phyloP scores from a whole-genome alignment of 75 land plant genomes.

The Isoetes taiwanensis region DNA sequence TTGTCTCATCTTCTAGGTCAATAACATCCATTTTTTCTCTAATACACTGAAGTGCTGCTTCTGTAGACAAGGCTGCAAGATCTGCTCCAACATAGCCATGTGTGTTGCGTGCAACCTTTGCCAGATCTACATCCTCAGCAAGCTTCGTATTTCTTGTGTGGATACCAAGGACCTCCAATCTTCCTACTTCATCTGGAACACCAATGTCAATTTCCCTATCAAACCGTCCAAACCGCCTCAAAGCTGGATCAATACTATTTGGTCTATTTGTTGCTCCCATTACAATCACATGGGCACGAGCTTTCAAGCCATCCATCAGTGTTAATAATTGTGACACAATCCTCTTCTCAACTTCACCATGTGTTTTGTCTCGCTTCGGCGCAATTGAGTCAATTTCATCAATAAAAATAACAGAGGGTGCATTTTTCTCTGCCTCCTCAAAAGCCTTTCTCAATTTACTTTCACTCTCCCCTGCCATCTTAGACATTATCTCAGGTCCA shows the following conservation, averaged over 20 bases:
- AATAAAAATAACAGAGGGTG: conserved; percentile 20
- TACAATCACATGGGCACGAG: conserved; percentile 24
- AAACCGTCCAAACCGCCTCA: conserved; percentile 22
- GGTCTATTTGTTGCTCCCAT: conserved; percentile 29
- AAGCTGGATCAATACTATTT: conserved; percentile 26
- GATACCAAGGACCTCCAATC: conserved; percentile 23
- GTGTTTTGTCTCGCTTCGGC: conserved; percentile 24
- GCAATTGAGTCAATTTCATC: conserved; percentile 31
- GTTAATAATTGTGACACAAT: conserved; percentile 27
- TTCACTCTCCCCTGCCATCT: conserved; percentile 27
- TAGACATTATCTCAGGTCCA: conserved; percentile 32
- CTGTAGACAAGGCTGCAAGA: conserved; percentile 27
- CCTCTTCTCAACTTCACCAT: conserved; percentile 22
- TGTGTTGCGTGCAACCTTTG: conserved; percentile 21
- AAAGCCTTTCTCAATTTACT: conserved; percentile 26
- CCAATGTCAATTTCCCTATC: conserved; percentile 29
- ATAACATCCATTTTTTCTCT: conserved; percentile 34
- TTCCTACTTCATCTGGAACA: conserved; percentile 20
- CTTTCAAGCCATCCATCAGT: conserved; percentile 25
- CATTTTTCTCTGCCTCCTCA: conserved; percentile 25
- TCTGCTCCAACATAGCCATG: conserved; percentile 32
- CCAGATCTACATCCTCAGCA: conserved; percentile 25
- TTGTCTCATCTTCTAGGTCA: conserved; percentile 27
- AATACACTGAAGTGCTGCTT: conserved; percentile 30
- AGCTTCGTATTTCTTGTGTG: conserved; percentile 29